A percentile compares a stretch with the other conserved stretches of the same genome.
Evolutionary conservation across 768 basidiomycete genomes (phyloP).

Genomic region (Termitomyces sp.): DNA sequence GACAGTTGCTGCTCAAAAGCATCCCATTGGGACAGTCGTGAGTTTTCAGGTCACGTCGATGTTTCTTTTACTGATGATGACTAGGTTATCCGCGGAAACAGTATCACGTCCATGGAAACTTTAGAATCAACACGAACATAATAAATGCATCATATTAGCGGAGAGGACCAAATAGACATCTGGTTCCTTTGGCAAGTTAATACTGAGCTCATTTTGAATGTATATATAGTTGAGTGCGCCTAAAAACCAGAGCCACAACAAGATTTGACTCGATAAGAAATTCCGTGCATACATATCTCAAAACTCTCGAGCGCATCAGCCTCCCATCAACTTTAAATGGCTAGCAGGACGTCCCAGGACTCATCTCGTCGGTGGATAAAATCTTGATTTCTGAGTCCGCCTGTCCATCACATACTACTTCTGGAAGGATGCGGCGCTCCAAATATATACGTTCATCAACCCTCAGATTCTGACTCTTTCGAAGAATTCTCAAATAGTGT

Average conservation of each 20-base stretch:
- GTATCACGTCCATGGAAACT: constrained; percentile 93
- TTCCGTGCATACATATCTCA: constrained; percentile 50
- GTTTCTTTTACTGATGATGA: constrained; percentile 5
- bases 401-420: constrained; percentile 48
- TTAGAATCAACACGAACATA: constrained; percentile 50
- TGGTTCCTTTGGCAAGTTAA: too few relatives aligned
- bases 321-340: constrained; percentile 69
- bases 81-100: constrained; percentile 95
- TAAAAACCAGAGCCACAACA: constrained; percentile 59
- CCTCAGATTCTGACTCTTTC: constrained; percentile 57
- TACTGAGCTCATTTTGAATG: not conserved
- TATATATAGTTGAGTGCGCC: constrained; percentile 62
- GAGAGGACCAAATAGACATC: too few relatives aligned
- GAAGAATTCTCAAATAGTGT: constrained; percentile 67
- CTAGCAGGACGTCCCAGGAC: constrained; percentile 71
- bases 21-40: constrained; percentile 89
- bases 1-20: constrained; percentile 81
- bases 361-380: constrained; percentile 69
- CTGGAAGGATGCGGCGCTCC: constrained; percentile 65
- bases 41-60: constrained; percentile 19
- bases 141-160: not conserved
- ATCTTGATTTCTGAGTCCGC: constrained; percentile 69
- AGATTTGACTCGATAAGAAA: constrained; percentile 72
- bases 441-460: constrained; percentile 89
- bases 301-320: constrained; percentile 57